Evolutionary conservation across 306 rosid species (phyloP), one percentile per base, ranked within the genome.

Genomic region (Vicia villosa): DNA sequence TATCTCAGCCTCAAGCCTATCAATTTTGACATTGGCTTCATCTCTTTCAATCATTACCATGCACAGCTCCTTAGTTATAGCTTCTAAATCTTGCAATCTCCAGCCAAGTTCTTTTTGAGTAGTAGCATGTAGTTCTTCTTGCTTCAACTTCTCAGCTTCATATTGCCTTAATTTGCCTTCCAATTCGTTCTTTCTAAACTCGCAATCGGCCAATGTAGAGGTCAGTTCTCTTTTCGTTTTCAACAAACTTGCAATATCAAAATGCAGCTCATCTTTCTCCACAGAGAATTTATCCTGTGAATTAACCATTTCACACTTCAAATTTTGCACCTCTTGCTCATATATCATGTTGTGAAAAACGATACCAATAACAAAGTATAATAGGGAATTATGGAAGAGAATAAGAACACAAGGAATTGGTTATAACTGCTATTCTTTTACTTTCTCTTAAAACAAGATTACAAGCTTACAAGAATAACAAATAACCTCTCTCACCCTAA

Each of bases 21-120:
- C 74, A 66, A 78, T 60, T 67, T 34, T 76, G 36, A 90, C 86
- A 50, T 38, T 73, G 42, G 70, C 65, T 57, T 36, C 87, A 67
- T 89, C 86, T 77, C 79, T 89, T 81, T 84, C 96, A 3, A 87
- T 77, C 84, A 62, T 60, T 32, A 91, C 76, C 84, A 50, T 52
- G 57, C 86, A 89, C 7, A 82, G 76, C 28, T 88, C 86, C 69
- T 74, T 75, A 20, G 82, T 88, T 79, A 91, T 54, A 69, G 65
- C 81, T 70, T 87, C 88, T 32, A 75, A 36, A 14, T 76, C 77
- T 10, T 76, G 77, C 26, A 74, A 83, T 84, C 64, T 79, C 37
- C 52, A 80, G 38, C 13, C 36, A 62, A 88, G 82, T 68, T 83
- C 93, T 46, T 80, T 84, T 60, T 76, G 85, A 73, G 85, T 70